Evolutionary conservation across 192 early-diverging fungal genomes (phyloP).

Genomic region (Rhizophagus sp.): DNA sequence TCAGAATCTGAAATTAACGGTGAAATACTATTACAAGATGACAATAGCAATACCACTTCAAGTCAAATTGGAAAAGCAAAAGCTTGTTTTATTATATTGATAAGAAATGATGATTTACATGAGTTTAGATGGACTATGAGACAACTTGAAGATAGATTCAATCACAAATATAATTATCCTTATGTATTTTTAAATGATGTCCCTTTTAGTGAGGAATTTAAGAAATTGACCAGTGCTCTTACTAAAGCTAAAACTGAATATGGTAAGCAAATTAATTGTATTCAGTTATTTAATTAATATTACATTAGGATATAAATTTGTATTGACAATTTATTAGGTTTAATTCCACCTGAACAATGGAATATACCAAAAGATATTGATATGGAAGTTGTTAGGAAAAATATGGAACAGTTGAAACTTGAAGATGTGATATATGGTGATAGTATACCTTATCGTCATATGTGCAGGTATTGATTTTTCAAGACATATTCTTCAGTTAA

Average conservation of each 20-base stretch:
- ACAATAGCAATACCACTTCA: not conserved
- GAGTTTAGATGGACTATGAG: slow-evolving; percentile 61
- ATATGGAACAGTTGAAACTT: slow-evolving; percentile 54
- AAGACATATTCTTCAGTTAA: not conserved
- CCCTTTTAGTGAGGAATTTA: slow-evolving; percentile 72
- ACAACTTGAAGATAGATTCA: slow-evolving; percentile 83
- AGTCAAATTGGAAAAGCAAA: not conserved
- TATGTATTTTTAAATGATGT: slow-evolving; percentile 87
- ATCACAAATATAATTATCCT: slow-evolving; percentile 76
- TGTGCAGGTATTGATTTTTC: slow-evolving; percentile 59
- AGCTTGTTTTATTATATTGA: slow-evolving; percentile 71
- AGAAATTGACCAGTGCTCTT: slow-evolving; percentile 51
- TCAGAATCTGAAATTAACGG: not conserved
- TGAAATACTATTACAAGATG: not conserved
- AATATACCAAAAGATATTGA: slow-evolving; percentile 80
- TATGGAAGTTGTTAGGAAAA: slow-evolving; percentile 50
- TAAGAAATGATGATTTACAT: slow-evolving; percentile 68
- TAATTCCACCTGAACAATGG: slow-evolving; percentile 77
- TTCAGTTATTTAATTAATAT: not conserved
- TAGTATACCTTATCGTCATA: slow-evolving; percentile 72
- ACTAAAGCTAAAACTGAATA: slow-evolving; percentile 60
- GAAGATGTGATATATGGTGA: slow-evolving; percentile 61
- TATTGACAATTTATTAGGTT: not conserved
- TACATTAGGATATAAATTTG: not conserved
- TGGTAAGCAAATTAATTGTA: slow-evolving; percentile 39